Evolutionary conservation across 1,284 basidiomycete genomes (phyloP), one percentile per base, ranked within the genome.

Genomic region (Marasmius fiardii): DNA sequence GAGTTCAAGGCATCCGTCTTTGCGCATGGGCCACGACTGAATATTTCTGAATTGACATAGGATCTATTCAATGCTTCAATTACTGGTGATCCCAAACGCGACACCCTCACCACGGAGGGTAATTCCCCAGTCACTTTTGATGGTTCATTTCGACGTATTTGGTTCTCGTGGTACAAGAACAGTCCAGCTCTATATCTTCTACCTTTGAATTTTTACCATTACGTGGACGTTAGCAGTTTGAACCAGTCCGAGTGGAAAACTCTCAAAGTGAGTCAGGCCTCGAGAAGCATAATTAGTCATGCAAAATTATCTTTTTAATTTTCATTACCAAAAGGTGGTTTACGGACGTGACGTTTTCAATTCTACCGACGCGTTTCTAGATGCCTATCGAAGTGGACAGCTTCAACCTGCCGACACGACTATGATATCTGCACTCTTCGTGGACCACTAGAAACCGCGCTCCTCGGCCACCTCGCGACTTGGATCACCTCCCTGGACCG

Each of bases 401-500:
- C n/a, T n/a, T n/a, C n/a, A n/a, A n/a, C n/a, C n/a, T n/a, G n/a
- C n/a, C n/a, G n/a, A n/a, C n/a, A n/a, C n/a, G n/a, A n/a, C n/a
- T n/a, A n/a, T n/a, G n/a, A n/a, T n/a, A n/a, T n/a, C n/a, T n/a
- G n/a, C n/a, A n/a, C n/a, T n/a, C n/a, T n/a, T n/a, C n/a, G n/a
- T n/a, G n/a, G n/a, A n/a, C n/a, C n/a, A n/a, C n/a, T n/a, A n/a
- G n/a, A n/a, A n/a, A n/a, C n/a, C n/a, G n/a, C n/a, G n/a, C n/a
- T n/a, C n/a, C n/a, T n/a, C n/a, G n/a, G n/a, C n/a, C n/a, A 0
- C 67, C 65, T 44, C 73, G 82, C 31, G 83, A 86, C 60, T 71
- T 87, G 14, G 86, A 87, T 60, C 70, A 85, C 55, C 76, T 82
- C 24, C 80, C 83, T 2, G 83, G 84, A 7, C 85, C 86, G 23